A percentile compares a stretch with the other conserved stretches of the same genome.
Evolutionary conservation across 805 yeast genomes (phyloP).

Genomic region (Dipodascopsis tothii): DNA sequence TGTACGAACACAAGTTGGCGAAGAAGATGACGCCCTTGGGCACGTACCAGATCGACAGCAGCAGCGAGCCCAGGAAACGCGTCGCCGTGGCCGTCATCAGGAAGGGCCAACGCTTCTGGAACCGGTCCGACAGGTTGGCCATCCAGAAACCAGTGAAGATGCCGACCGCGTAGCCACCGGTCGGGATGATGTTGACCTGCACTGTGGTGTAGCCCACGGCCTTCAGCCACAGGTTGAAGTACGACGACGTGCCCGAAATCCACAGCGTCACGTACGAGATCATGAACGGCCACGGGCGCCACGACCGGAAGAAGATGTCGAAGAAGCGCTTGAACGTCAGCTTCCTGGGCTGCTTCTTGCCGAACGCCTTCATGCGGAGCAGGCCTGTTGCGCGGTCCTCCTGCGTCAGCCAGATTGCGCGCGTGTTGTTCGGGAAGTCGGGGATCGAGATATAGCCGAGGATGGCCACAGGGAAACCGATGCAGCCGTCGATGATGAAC

Average conservation of each 20-base stretch:
- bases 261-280: conserved; percentile 19
- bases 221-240: conserved; percentile 32
- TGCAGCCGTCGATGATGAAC: conserved; percentile 15
- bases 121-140: conserved; percentile 30
- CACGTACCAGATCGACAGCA: conserved; percentile 16
- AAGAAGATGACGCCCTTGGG: conserved; percentile 15
- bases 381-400: conserved; percentile 10
- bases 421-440: conserved; percentile 18
- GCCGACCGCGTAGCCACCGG: conserved; percentile 32
- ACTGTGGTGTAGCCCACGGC: conserved; percentile 18
- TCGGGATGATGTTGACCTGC: conserved; percentile 31
- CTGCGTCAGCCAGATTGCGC: conserved; percentile 13
- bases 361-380: conserved; percentile 10
- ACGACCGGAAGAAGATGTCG: conserved; percentile 16
- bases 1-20: conserved; percentile 15
- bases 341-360: conserved; percentile 10
- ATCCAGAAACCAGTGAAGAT: conserved; percentile 27
- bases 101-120: conserved; percentile 28
- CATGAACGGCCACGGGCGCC: conserved; percentile 21
- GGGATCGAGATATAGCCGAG: conserved; percentile 17
- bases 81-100: conserved; percentile 18
- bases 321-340: conserved; percentile 9
- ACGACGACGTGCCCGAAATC: conserved; percentile 17
- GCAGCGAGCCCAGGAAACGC: conserved; percentile 11
- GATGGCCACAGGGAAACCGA: conserved; percentile 17